phyloP scores from a whole-genome alignment of 2,329 filamentous ascomycete genomes.

The Neofusicoccum parvum region DNA sequence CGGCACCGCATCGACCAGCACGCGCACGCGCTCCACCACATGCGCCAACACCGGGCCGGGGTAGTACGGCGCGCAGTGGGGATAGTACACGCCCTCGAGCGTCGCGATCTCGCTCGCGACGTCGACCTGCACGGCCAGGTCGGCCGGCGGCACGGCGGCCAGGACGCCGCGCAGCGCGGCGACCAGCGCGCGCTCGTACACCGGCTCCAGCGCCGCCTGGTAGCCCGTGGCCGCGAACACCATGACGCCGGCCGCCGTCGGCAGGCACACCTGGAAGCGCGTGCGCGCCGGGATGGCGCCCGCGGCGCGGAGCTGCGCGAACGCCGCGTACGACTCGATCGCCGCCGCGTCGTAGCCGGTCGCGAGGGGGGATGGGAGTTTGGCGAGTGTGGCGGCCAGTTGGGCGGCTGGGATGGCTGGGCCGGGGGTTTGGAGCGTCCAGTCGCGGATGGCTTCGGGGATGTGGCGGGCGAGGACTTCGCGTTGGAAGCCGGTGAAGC shows the following conservation, averaged over 20 bases:
- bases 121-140: conserved; percentile 41
- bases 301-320: conserved; percentile 31
- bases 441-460: neutral
- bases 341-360: conserved; percentile 38
- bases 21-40: conserved; percentile 36
- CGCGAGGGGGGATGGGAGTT: conserved; percentile 21
- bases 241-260: conserved; percentile 27
- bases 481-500: conserved; percentile 23
- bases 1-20: conserved; percentile 35
- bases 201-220: conserved; percentile 31
- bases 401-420: neutral
- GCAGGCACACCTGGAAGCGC: conserved; percentile 41
- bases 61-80: conserved; percentile 35
- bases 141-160: conserved; percentile 33
- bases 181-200: conserved; percentile 37
- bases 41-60: conserved; percentile 34
- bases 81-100: conserved; percentile 28
- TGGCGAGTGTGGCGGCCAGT: conserved; percentile 8
- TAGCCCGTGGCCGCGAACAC: conserved; percentile 26
- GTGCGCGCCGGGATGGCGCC: conserved; percentile 31
- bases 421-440: neutral
- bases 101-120: conserved; percentile 36
- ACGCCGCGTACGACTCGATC: conserved; percentile 36
- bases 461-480: conserved; percentile 9
- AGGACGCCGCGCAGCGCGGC: conserved; percentile 32